Conservation (phyloP, 306 rosid genomes). For the Castanea crenata region DNA sequence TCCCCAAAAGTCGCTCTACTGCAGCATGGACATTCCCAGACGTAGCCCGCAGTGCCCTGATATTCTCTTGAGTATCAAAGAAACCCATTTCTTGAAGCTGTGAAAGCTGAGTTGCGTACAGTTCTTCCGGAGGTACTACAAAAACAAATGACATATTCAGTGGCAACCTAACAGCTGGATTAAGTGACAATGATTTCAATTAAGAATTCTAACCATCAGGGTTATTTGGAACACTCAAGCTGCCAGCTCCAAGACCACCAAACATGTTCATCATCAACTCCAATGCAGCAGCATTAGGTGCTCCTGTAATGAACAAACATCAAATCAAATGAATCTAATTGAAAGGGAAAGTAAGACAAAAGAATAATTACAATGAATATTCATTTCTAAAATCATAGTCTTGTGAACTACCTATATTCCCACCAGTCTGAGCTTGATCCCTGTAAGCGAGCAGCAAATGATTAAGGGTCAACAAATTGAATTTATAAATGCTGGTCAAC, state of each 20-base stretch:
- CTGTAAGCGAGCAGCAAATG: conserved; percentile 28
- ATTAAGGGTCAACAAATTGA: neutral
- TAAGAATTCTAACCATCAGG: conserved; percentile 40
- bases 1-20: conserved; percentile 68
- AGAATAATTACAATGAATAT: neutral
- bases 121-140: conserved; percentile 60
- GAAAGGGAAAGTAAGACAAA: neutral
- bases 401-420: conserved; percentile 38
- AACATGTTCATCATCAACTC: conserved; percentile 62
- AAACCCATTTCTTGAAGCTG: conserved; percentile 78
- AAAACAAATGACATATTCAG: neutral
- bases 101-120: conserved; percentile 52
- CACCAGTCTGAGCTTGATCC: conserved; percentile 44
- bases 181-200: neutral
- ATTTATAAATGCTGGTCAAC: neutral
- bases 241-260: conserved; percentile 62
- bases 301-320: conserved; percentile 31
- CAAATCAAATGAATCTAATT: neutral
- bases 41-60: conserved; percentile 62
- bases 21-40: conserved; percentile 66
- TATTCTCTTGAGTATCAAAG: conserved; percentile 59
- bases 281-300: conserved; percentile 41
- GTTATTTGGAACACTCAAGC: conserved; percentile 41
- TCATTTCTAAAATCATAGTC: neutral
- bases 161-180: neutral